Evolutionary conservation across 2,329 filamentous ascomycete genomes (phyloP), one percentile per base, ranked within the genome.

Genomic region (Calonectria naviculata): DNA sequence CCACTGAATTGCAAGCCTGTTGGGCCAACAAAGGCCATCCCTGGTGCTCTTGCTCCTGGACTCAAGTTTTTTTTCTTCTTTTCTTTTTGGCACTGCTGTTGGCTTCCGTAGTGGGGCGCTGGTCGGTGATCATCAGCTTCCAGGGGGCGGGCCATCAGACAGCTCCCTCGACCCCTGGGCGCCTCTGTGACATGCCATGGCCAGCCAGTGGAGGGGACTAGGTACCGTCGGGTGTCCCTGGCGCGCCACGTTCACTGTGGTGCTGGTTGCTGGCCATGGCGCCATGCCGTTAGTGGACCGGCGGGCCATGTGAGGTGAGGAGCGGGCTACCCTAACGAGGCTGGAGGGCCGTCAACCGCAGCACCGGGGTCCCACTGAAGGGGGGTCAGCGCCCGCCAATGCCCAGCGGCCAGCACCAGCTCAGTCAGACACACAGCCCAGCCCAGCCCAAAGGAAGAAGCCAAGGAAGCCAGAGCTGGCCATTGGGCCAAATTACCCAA

Each of bases 171-270:
- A 41, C 49, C 63, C 63, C 63, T 44, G 28, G 46, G 17, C 17
- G 26, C 38, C 36, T 61, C 38, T 61, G 21, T 44, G 36, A 41
- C 56, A 46, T 46, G 65, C 52, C 34, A 38, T 52, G 31, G 62
- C 49, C 21, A 42, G 38, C 38, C 47, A 63, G 52, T 60, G 61
- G 49, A 60, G 61, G 67, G 66, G 29, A 26, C 31, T 31, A 63
- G 64, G 64, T 60, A 24, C 46, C 56, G 19, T 71, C 60, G 52
- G 61, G 65, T 66, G 68, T 68, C 71, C 66, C 73, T 75, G 70
- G 68, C 68, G 70, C 77, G 75, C 75, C 75, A 78, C 75, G 76
- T 78, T 77, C 69, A 47, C 61, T 62, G 65, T 46, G 70, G 46
- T 71, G 67, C 58, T 61, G 54, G 70, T 10, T 28, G 65, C 54